Percentiles rank a stretch among this genome's conserved stretches.
Conservation (phyloP, 108 stramenopile species). For the Fragilariopsis cylindrus region DNA sequence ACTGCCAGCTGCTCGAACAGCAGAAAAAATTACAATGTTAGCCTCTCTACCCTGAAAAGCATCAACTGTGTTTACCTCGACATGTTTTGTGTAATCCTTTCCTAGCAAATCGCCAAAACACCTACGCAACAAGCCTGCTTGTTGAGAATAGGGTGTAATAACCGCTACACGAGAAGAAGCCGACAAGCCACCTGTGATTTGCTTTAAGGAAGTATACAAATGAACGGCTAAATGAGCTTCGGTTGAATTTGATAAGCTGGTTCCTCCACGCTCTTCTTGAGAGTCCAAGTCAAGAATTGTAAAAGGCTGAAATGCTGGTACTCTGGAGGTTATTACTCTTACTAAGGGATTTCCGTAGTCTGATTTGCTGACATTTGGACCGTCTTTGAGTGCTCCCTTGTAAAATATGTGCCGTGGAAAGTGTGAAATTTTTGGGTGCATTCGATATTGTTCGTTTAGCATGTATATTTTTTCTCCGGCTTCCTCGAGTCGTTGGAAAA, state of each 20-base stretch:
- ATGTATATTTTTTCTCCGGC: conserved; percentile 90
- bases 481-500: conserved; percentile 96
- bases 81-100: conserved; percentile 42
- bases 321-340: conserved; percentile 36
- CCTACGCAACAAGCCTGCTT: conserved; percentile 65
- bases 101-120: conserved; percentile 59
- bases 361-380: conserved; percentile 70
- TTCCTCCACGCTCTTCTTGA: conserved; percentile 81
- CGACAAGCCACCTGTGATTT: conserved; percentile 51
- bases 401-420: conserved; percentile 92
- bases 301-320: conserved; percentile 66
- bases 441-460: conserved; percentile 97
- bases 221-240: conserved; percentile 82
- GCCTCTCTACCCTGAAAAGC: conserved; percentile 94
- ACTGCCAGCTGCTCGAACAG: conserved; percentile 88
- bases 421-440: conserved; percentile 88
- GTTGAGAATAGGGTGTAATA: conserved; percentile 94
- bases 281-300: conserved; percentile 85
- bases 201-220: conserved; percentile 53
- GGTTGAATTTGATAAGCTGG: conserved; percentile 71
- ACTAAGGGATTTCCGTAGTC: conserved; percentile 75
- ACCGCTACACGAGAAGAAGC: conserved; percentile 63
- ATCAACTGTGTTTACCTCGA: conserved; percentile 94
- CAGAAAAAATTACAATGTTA: conserved; percentile 92
- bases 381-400: conserved; percentile 78